phyloP scores from a whole-genome alignment of 495 filamentous ascomycete species.

The Amorphotheca resinae region DNA sequence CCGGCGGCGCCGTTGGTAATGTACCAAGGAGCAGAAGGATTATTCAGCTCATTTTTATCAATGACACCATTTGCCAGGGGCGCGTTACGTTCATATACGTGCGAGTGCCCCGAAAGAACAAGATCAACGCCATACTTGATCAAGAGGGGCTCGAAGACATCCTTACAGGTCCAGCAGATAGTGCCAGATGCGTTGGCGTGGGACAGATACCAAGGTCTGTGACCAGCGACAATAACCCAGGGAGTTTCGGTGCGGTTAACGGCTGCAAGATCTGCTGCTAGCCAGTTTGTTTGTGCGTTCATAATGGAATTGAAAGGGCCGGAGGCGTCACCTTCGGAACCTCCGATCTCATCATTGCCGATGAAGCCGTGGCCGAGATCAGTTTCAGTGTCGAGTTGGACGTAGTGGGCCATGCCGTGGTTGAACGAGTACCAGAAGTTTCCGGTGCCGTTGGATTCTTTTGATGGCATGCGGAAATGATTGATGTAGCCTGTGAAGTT shows the following conservation, averaged over 20 bases:
- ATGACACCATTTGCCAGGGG: constrained; percentile 22
- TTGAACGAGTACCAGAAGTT: constrained; percentile 48
- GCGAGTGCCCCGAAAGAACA: constrained; percentile 30
- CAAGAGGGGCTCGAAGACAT: constrained; percentile 32
- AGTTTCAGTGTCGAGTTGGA: constrained; percentile 39
- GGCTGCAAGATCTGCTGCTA: constrained; percentile 32
- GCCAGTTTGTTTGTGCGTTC: constrained; percentile 30
- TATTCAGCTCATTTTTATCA: constrained; percentile 13
- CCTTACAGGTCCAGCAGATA: constrained; percentile 30
- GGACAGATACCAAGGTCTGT: constrained; percentile 26
- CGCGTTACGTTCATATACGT: constrained; percentile 16
- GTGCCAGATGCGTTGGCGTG: constrained; percentile 6
- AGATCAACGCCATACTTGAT: constrained; percentile 38
- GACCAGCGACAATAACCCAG: constrained; percentile 25
- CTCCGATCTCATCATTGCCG: constrained; percentile 26
- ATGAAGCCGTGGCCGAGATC: constrained; percentile 26
- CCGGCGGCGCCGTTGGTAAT: constrained; percentile 33
- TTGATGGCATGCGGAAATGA: constrained; percentile 30
- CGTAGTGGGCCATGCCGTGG: constrained; percentile 37
- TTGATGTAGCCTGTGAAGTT: constrained; percentile 42
- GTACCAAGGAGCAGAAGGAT: constrained; percentile 36
- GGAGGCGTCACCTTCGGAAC: constrained; percentile 29
- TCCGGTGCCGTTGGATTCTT: constrained; percentile 25
- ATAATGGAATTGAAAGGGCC: constrained; percentile 35
- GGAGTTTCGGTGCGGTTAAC: constrained; percentile 38